These are phyloP conservation scores for Trichoderma endophyticum DNA, from an alignment of 2,329 filamentous ascomycete genomes.

Conservation along the genomic window DNA sequence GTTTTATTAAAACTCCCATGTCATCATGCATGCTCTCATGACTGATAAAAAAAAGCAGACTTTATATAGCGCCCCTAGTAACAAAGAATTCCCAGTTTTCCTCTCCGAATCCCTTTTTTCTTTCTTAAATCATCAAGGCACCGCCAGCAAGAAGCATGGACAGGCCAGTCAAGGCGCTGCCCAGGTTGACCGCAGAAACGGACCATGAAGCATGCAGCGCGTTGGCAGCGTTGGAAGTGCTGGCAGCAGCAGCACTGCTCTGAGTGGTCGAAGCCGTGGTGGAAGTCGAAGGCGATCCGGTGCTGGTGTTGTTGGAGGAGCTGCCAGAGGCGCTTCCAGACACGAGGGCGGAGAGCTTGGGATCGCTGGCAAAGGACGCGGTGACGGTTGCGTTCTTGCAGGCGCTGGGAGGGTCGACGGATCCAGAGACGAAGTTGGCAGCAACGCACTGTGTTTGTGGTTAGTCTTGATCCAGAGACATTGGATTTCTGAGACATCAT, in stretches of 20 bases:
- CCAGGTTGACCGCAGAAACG: constrained; percentile 22
- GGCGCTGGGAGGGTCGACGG: constrained; percentile 29
- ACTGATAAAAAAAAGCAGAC: background rate
- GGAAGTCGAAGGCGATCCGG: constrained; percentile 7
- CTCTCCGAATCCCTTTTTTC: background rate
- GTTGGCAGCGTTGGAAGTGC: constrained; percentile 27
- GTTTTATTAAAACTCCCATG: background rate
- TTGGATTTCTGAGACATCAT: background rate
- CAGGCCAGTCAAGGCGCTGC: constrained; percentile 26
- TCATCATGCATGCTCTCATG: background rate
- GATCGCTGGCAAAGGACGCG: constrained; percentile 33
- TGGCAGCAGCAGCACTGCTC: constrained; percentile 24
- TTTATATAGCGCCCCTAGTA: background rate
- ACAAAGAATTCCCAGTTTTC: background rate
- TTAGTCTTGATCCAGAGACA: background rate
- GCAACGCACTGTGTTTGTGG: constrained; percentile 45
- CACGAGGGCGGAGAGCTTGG: constrained; percentile 35
- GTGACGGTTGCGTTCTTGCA: constrained; percentile 38
- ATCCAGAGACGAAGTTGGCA: constrained; percentile 52
- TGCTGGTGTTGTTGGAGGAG: constrained; percentile 18
- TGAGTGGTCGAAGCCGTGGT: constrained; percentile 18
- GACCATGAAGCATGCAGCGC: constrained; percentile 26
- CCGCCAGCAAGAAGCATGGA: constrained; percentile 31
- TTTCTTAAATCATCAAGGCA: constrained; percentile 27
- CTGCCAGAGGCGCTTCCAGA: background rate